Percentiles rank a stretch among this genome's conserved stretches.
Evolutionary conservation across 2,329 filamentous ascomycete species (phyloP).

Genomic region (Periconia digitata): DNA sequence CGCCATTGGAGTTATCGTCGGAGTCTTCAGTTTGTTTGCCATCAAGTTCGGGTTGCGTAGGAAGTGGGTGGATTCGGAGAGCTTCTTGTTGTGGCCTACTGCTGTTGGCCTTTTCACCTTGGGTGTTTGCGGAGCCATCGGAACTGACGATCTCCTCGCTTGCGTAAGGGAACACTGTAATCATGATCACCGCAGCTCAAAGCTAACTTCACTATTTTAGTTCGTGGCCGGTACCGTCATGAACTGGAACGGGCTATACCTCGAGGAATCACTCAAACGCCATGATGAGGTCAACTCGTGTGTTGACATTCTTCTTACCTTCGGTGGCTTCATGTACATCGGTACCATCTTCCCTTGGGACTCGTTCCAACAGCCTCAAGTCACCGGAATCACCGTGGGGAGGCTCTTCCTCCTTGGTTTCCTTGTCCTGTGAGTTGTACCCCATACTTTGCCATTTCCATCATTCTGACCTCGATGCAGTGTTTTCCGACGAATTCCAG

Average conservation of each 20-base stretch:
- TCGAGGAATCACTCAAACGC: slow-evolving; percentile 58
- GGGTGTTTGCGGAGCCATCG: slow-evolving; percentile 83
- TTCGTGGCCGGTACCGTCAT: slow-evolving; percentile 78
- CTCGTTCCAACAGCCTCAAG: slow-evolving; percentile 62
- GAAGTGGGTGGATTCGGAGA: slow-evolving; percentile 82
- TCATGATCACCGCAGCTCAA: slow-evolving; percentile 83
- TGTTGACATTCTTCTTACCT: slow-evolving; percentile 91
- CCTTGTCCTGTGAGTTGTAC: slow-evolving; percentile 76
- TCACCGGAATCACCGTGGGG: slow-evolving; percentile 70
- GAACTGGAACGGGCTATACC: slow-evolving; percentile 71
- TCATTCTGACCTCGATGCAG: slow-evolving; percentile 72
- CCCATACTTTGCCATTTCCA: slow-evolving; percentile 74
- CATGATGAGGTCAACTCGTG: slow-evolving; percentile 91
- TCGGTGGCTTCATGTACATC: slow-evolving; percentile 87
- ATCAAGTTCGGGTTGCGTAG: slow-evolving; percentile 82
- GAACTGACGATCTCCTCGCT: slow-evolving; percentile 85
- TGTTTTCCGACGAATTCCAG: slow-evolving; percentile 63
- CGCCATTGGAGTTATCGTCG: slow-evolving; percentile 73
- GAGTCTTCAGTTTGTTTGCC: slow-evolving; percentile 78
- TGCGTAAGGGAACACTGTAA: slow-evolving; percentile 93
- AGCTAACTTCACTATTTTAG: slow-evolving; percentile 21
- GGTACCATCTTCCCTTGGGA: slow-evolving; percentile 80
- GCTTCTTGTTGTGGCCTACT: slow-evolving; percentile 84
- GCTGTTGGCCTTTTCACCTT: slow-evolving; percentile 83
- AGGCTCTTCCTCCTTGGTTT: slow-evolving; percentile 74